Evolutionary conservation across 192 early-diverging fungal genomes (phyloP).

Genomic region (Rhizophagus sp.): DNA sequence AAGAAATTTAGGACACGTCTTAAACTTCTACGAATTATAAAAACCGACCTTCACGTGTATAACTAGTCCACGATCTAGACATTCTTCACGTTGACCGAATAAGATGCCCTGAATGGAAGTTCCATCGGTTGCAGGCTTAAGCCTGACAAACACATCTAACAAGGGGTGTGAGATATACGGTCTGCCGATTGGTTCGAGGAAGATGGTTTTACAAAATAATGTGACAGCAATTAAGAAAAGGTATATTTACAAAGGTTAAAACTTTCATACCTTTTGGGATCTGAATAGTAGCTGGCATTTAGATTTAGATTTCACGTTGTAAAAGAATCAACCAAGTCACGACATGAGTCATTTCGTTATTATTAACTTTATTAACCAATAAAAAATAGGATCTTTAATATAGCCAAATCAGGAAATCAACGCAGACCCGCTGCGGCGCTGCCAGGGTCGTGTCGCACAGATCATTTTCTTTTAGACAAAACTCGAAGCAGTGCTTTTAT

Average conservation of each 20-base stretch:
- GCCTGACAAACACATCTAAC: slow-evolving; percentile 31
- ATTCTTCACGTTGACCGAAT: slow-evolving; percentile 32
- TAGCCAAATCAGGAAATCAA: background rate
- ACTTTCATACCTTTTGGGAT: slow-evolving; percentile 14
- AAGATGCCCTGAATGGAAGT: slow-evolving; percentile 28
- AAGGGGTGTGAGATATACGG: slow-evolving; percentile 11
- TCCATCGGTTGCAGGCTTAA: slow-evolving; percentile 21
- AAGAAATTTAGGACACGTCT: background rate
- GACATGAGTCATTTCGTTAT: background rate
- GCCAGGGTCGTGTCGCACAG: too few species aligned
- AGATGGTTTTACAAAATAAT: slow-evolving; percentile 2
- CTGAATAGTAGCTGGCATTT: slow-evolving; percentile 12
- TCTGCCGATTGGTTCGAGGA: slow-evolving; percentile 4
- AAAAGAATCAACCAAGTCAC: background rate
- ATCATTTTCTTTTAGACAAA: too few species aligned
- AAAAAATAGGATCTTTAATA: background rate
- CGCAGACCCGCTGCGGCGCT: background rate
- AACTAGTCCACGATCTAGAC: slow-evolving; percentile 22
- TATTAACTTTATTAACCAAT: background rate
- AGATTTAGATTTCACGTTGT: background rate
- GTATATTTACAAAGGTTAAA: background rate
- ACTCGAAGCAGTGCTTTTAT: background rate
- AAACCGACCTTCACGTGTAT: slow-evolving; percentile 26
- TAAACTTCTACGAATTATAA: background rate
- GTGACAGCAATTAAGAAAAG: background rate